Evolutionary conservation across 2,329 filamentous ascomycete species (phyloP).

Genomic region (Gliomastix tumulicola): DNA sequence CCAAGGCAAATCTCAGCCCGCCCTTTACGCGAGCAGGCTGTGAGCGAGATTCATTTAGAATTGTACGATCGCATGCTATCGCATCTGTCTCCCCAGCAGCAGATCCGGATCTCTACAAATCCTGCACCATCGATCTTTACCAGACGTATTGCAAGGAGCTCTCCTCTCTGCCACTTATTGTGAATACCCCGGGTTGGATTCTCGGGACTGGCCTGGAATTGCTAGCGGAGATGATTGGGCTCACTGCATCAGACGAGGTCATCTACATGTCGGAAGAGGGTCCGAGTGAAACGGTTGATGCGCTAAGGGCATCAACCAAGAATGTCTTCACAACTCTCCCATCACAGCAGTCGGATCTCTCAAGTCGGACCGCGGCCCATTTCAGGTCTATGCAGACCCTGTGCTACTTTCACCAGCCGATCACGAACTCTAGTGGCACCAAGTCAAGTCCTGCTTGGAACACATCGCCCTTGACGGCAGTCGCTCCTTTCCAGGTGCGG

Average conservation of each 20-base stretch:
- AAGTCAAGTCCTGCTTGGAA: slow-evolving; percentile 39
- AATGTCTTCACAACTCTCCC: slow-evolving; percentile 44
- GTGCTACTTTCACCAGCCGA: slow-evolving; percentile 61
- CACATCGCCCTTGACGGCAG: slow-evolving; percentile 44
- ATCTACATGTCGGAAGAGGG: slow-evolving; percentile 64
- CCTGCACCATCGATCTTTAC: slow-evolving; percentile 57
- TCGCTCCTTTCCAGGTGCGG: slow-evolving; percentile 53
- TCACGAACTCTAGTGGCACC: not conserved
- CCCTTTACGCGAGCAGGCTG: slow-evolving; percentile 55
- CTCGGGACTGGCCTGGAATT: slow-evolving; percentile 63
- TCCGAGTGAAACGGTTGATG: slow-evolving; percentile 47
- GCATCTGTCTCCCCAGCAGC: slow-evolving; percentile 58
- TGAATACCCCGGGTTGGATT: slow-evolving; percentile 73
- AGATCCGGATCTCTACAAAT: slow-evolving; percentile 59
- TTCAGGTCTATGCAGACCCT: slow-evolving; percentile 70
- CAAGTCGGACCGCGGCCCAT: slow-evolving; percentile 55
- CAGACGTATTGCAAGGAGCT: slow-evolving; percentile 43
- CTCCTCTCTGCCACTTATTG: slow-evolving; percentile 48
- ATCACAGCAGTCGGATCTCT: slow-evolving; percentile 49
- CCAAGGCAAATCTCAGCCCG: slow-evolving; percentile 55
- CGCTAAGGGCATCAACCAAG: slow-evolving; percentile 36
- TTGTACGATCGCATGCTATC: slow-evolving; percentile 59
- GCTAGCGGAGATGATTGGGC: slow-evolving; percentile 47
- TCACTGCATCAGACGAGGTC: slow-evolving; percentile 50
- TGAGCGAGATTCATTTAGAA: slow-evolving; percentile 19